Evolutionary conservation across 306 rosid genomes (phyloP).

Genomic region (Lupinus albus): DNA sequence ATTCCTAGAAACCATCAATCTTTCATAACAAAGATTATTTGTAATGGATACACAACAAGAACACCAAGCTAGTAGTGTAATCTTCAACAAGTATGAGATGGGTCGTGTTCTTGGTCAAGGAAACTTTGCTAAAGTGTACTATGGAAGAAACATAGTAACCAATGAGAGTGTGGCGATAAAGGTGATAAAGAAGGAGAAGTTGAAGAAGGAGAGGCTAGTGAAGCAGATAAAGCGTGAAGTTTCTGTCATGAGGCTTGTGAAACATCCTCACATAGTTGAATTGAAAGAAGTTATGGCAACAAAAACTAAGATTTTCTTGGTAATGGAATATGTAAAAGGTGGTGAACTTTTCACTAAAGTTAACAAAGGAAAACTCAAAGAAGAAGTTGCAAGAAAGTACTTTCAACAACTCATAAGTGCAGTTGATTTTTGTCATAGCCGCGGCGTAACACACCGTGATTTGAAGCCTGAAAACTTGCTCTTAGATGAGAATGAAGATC

Average conservation of each 20-base stretch:
- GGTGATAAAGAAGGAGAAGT: conserved; percentile 63
- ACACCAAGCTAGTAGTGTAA: conserved; percentile 27
- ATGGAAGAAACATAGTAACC: conserved; percentile 51
- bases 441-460: conserved; percentile 79
- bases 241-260: conserved; percentile 70
- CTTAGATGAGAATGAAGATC: conserved; percentile 60
- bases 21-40: conserved; percentile 1
- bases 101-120: conserved; percentile 77
- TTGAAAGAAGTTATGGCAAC: conserved; percentile 93
- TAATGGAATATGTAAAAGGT: conserved; percentile 71
- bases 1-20: conserved; percentile 37
- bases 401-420: conserved; percentile 72
- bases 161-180: conserved; percentile 77
- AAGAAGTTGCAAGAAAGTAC: conserved; percentile 65
- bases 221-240: conserved; percentile 81
- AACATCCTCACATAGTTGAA: conserved; percentile 72
- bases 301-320: conserved; percentile 62
- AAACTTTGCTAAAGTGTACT: conserved; percentile 75
- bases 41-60: conserved; percentile 38
- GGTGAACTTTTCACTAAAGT: conserved; percentile 70
- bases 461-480: conserved; percentile 84
- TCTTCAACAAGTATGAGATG: conserved; percentile 77
- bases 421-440: conserved; percentile 81
- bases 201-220: conserved; percentile 64
- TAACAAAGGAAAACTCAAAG: conserved; percentile 57